phyloP scores from a whole-genome alignment of 495 filamentous ascomycete species.

The Podospora anserina region DNA sequence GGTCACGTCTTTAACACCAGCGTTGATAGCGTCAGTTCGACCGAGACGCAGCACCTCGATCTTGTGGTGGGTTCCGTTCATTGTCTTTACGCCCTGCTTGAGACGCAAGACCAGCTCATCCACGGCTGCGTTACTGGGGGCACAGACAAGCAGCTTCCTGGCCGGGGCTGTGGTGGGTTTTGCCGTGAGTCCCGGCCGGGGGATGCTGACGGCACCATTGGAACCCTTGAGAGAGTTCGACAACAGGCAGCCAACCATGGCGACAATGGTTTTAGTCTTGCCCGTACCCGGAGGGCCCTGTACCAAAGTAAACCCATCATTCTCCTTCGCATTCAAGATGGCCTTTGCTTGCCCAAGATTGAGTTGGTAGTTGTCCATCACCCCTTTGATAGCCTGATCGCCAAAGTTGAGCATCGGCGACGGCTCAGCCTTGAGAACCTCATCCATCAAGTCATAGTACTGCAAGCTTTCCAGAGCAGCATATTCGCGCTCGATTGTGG shows the following conservation, averaged over 20 bases:
- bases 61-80: conserved; percentile 64
- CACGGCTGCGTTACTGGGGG: conserved; percentile 94
- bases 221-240: conserved; percentile 54
- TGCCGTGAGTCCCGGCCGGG: conserved; percentile 44
- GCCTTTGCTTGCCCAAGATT: conserved; percentile 92
- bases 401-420: conserved; percentile 79
- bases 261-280: conserved; percentile 97
- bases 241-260: conserved; percentile 86
- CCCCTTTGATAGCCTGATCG: conserved; percentile 61
- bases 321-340: conserved; percentile 84
- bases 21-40: conserved; percentile 87
- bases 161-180: conserved; percentile 31
- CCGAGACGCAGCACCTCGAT: conserved; percentile 88
- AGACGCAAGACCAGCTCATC: conserved; percentile 94
- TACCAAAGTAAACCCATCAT: conserved; percentile 92
- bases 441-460: conserved; percentile 92
- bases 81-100: conserved; percentile 80
- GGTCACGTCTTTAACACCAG: conserved; percentile 85
- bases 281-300: conserved; percentile 96
- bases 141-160: conserved; percentile 92
- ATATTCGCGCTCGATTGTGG: conserved; percentile 90
- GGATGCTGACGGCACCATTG: conserved; percentile 46
- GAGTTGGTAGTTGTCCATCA: conserved; percentile 72
- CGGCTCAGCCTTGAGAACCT: conserved; percentile 82
- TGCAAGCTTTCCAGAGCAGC: conserved; percentile 83